These are phyloP conservation scores for Penicillium corylophilum DNA, from an alignment of 2,329 filamentous ascomycete genomes.

Conservation along the genomic window DNA sequence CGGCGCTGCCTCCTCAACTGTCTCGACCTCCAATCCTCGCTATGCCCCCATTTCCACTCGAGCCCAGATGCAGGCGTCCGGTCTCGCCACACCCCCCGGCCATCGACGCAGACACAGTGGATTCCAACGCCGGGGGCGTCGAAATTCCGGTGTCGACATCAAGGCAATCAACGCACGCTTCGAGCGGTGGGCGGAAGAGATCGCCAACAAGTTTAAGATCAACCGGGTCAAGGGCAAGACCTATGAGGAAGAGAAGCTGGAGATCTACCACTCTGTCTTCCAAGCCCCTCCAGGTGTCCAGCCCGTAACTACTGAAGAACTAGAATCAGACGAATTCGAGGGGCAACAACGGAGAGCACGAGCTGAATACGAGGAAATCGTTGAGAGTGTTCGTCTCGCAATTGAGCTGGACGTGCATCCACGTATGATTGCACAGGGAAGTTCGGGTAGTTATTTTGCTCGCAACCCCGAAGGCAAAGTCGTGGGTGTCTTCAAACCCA, in stretches of 20 bases:
- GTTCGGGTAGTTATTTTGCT: slow-evolving; percentile 97
- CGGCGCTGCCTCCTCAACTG: slow-evolving; percentile 52
- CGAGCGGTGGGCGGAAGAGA: slow-evolving; percentile 97
- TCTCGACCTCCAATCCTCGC: slow-evolving; percentile 58
- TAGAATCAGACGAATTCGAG: slow-evolving; percentile 60
- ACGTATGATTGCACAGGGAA: slow-evolving; percentile 94
- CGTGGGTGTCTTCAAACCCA: slow-evolving; percentile 97
- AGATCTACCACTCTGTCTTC: slow-evolving; percentile 97
- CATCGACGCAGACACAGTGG: slow-evolving; percentile 50
- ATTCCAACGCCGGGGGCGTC: slow-evolving; percentile 56
- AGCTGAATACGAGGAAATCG: slow-evolving; percentile 79
- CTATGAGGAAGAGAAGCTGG: slow-evolving; percentile 78
- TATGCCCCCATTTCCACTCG: slow-evolving; percentile 59
- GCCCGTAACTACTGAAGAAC: slow-evolving; percentile 71
- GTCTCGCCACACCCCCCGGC: slow-evolving; percentile 39
- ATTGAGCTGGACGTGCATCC: slow-evolving; percentile 91
- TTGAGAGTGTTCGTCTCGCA: slow-evolving; percentile 84
- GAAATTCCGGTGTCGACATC: slow-evolving; percentile 88
- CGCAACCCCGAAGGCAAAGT: slow-evolving; percentile 88
- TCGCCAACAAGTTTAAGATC: slow-evolving; percentile 94
- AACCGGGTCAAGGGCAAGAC: slow-evolving; percentile 70
- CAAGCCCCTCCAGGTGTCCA: slow-evolving; percentile 85
- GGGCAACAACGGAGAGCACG: slow-evolving; percentile 66
- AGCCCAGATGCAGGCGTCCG: slow-evolving; percentile 52
- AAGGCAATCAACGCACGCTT: slow-evolving; percentile 96